Conservation (phyloP, 2,329 filamentous ascomycete genomes). For the Lachnellula cervina region DNA sequence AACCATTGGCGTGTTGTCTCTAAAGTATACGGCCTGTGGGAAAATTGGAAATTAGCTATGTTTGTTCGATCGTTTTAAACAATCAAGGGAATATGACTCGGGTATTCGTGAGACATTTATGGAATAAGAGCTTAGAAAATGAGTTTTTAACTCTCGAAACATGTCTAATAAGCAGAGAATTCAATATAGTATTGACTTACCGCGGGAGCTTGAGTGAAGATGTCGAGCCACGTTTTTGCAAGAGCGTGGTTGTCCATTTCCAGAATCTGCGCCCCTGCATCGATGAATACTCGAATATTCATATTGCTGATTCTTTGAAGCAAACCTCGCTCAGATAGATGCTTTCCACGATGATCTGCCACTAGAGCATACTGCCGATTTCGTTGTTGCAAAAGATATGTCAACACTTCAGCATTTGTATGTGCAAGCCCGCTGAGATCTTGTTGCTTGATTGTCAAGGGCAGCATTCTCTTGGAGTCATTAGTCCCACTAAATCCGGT, state of each 20-base stretch:
- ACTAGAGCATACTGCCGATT: conserved; percentile 45
- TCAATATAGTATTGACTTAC: background rate
- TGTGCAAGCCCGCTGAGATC: conserved; percentile 53
- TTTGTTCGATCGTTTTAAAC: no score
- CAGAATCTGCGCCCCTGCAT: conserved; percentile 59
- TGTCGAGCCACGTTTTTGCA: conserved; percentile 20
- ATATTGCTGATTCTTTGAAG: conserved; percentile 35
- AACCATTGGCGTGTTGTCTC: conserved; percentile 13
- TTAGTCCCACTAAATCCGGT: conserved; percentile 72
- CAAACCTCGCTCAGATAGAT: conserved; percentile 42
- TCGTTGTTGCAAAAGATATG: conserved; percentile 48
- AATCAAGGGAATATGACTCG: no score
- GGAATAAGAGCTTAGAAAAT: no score
- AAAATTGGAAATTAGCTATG: no score
- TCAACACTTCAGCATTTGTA: conserved; percentile 60
- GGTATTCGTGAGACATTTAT: no score
- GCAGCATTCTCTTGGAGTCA: conserved; percentile 55
- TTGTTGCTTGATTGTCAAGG: conserved; percentile 55
- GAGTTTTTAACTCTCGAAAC: no score
- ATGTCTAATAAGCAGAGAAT: no score
- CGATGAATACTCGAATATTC: conserved; percentile 52
- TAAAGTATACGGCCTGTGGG: conserved; percentile 10
- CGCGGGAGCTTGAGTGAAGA: conserved; percentile 6
- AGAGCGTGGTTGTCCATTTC: conserved; percentile 47
- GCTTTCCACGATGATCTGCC: conserved; percentile 38